Evolutionary conservation across 495 filamentous ascomycete species (phyloP), one percentile per base, ranked within the genome.

Genomic region (Penicillium paxilli): DNA sequence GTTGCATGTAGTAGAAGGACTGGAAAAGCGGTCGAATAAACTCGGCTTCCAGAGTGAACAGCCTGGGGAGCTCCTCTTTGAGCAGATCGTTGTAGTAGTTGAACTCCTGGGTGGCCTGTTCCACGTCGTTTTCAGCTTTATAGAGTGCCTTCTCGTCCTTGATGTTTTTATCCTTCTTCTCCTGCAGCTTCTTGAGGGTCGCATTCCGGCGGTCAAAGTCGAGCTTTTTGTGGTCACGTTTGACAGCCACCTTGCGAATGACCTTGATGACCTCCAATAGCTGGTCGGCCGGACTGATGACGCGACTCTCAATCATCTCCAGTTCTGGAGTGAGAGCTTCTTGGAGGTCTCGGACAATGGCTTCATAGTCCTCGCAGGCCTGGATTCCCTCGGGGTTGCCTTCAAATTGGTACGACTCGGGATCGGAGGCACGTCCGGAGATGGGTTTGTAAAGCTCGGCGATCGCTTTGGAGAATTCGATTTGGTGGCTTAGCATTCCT

Each of bases 1-100:
- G 83, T 70, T 99, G 94, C 95, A 99, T 98, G 78, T 99, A 99
- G 74, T 99, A 99, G 78, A 98, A 99, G 26, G 91, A 96, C 63
- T 97, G 95, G 80, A 99, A 99, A 7, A 99, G 81, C 12, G 94
- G 94, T 52, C 87, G 87, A 70, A 99, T 99, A 73, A 99, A 98
- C 67, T 99, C 90, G 52, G 90, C 82, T 70, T 98, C 95, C n/a
- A 98, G 83, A 17, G 70, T 62, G 73, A 99, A 99, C 5, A 99
- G 80, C 68, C 92, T 91, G 26, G 94, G 95, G 35, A 99, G 80
- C 71, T 99, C 94, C 6, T 92, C 88, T 73, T 98, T 98, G 35
- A 99, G 81, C 20, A 99, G 75, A 59, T 97, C 90, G 70, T 99
- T 99, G 78, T 91, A 97, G 73, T 92, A 90, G 66, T 97, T 91